Evolutionary conservation across 352 stramenopile genomes (phyloP), one percentile per base, ranked within the genome.

Genomic region (Globisporangium yorkense): DNA sequence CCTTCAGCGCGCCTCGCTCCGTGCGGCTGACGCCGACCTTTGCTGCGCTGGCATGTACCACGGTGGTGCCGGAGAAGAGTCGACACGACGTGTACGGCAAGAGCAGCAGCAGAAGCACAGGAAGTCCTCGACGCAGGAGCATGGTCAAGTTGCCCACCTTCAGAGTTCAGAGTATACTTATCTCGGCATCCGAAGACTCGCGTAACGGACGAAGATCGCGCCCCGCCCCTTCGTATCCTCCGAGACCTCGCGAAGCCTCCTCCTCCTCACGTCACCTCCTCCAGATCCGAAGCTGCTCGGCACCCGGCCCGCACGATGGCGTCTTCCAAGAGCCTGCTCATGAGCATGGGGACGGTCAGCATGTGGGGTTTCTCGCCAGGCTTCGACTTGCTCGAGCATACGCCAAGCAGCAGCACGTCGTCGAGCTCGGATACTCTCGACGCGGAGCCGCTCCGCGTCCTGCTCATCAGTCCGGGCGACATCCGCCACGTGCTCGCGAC

Each of bases 311-410:
- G 1, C 27, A 48, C 37, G 18, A 47, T 27, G 29, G 41, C 52
- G 48, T 18, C 48, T 10, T 50, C 54, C 37, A 80, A 67, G 39
- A 89, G 56, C 58, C 46, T 88, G 57, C 63, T 88, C 61, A 88
- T 89, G 75, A 88, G 77, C 51, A 78, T 94, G 54, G 84, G 84
- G n/a, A 83, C 77, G 5, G 75, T 91, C 57, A 88, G 76, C 39
- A 91, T 95, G 77, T 96, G 86, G 86, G 86, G 86, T 20, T 90
- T 94, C 62, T 94, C 81, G 8, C 84, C 88, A 12, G 70, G 70
- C 0, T 88, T 92, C 47, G 84, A 96, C 47, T 57, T 92, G 54
- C 57, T 57, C 29, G 33, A 35, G 6, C 3, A 20, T 13, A 5
- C 18, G 35, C 2, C 15, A 35, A 9, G 16, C 53, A 18, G 44